Evolutionary conservation across 768 basidiomycete genomes (phyloP).

Genomic region (Tulasnella sp.): DNA sequence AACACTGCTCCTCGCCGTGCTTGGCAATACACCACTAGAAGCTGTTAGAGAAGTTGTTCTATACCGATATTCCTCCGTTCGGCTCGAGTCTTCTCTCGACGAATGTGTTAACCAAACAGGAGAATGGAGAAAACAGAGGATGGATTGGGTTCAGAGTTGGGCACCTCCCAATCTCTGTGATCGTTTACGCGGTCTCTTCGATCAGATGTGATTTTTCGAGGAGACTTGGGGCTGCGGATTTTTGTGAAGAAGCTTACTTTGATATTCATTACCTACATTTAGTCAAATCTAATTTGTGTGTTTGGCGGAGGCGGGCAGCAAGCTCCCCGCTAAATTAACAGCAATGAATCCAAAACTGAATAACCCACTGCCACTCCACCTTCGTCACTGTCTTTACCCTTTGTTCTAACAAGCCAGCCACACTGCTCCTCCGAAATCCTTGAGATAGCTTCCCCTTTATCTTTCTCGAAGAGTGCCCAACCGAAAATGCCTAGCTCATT

Average conservation of each 20-base stretch:
- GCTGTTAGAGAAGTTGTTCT: constrained; percentile 13
- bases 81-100: neutral
- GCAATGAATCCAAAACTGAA: constrained; percentile 57
- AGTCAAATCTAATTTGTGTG: no score
- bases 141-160: constrained; percentile 6
- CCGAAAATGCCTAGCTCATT: constrained; percentile 91
- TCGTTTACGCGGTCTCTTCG: constrained; percentile 9
- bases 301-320: neutral
- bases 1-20: constrained; percentile 1
- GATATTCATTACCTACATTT: no score
- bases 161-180: neutral
- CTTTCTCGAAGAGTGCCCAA: constrained; percentile 73
- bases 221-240: neutral
- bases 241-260: no score
- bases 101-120: neutral
- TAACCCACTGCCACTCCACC: constrained; percentile 81
- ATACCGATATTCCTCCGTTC: neutral
- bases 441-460: constrained; percentile 29
- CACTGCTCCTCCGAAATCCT: constrained; percentile 21
- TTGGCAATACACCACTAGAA: neutral
- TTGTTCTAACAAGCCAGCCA: constrained; percentile 20
- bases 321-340: constrained; percentile 32
- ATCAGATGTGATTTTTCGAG: neutral
- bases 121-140: constrained; percentile 2
- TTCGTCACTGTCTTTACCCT: constrained; percentile 32